These are phyloP conservation scores for Amanita muscaria DNA, from an alignment of 768 basidiomycete genomes.

Conservation along the genomic window DNA sequence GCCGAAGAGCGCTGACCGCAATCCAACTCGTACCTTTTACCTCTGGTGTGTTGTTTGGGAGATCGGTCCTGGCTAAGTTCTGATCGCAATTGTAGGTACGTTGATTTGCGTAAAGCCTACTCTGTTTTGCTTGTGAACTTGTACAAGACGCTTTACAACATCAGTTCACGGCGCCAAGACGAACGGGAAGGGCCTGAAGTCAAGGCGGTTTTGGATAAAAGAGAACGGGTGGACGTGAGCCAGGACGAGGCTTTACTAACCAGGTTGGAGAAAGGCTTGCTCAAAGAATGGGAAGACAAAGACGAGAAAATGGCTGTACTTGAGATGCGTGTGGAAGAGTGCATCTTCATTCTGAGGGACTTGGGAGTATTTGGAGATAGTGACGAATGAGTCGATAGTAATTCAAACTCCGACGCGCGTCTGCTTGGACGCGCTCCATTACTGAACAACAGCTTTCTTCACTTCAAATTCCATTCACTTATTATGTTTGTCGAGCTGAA, in stretches of 20 bases:
- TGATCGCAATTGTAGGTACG: conserved; percentile 49
- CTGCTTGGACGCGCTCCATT: conserved; percentile 7
- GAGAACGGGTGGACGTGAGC: conserved; percentile 77
- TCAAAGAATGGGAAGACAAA: conserved; percentile 68
- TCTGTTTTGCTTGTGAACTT: conserved; percentile 65
- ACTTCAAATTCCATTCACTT: conserved; percentile 10
- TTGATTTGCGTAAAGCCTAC: conserved; percentile 79
- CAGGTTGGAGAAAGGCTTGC: conserved; percentile 64
- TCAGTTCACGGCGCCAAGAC: conserved; percentile 59
- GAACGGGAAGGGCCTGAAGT: conserved; percentile 63
- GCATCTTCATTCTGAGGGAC: conserved; percentile 85
- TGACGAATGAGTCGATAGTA: conserved; percentile 40
- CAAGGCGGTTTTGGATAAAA: conserved; percentile 69
- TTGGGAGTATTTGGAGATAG: conserved; percentile 41
- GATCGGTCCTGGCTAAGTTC: no score
- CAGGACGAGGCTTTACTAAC: conserved; percentile 63
- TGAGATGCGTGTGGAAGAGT: conserved; percentile 81
- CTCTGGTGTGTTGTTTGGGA: conserved; percentile 80
- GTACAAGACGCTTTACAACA: conserved; percentile 89
- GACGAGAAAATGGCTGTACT: conserved; percentile 68
- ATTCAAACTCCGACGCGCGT: conserved; percentile 23
- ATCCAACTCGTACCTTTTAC: conserved; percentile 83
- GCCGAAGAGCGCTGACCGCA: conserved; percentile 83
- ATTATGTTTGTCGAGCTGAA: conserved; percentile 69
- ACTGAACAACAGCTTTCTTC: conserved; percentile 8